Conservation (phyloP, 805 yeast species). For the Starmerella ratchasimensis region DNA sequence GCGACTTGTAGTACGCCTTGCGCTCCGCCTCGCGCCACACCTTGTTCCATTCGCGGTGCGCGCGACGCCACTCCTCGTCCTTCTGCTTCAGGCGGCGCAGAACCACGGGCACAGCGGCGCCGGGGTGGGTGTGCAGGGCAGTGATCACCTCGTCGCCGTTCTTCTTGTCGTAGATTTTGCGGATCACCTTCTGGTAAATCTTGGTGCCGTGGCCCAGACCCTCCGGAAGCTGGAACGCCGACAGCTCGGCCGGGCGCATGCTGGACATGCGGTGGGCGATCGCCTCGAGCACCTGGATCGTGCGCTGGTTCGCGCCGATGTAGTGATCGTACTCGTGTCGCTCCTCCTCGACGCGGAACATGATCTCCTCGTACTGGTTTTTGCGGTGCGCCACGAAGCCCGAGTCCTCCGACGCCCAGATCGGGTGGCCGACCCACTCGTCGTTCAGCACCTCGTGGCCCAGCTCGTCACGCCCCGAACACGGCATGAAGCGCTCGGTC, state of each 20-base stretch:
- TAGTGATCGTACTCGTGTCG: slow-evolving; percentile 93
- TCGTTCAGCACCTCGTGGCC: slow-evolving; percentile 98
- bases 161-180: slow-evolving; percentile 86
- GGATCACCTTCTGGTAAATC: slow-evolving; percentile 82
- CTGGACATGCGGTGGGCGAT: slow-evolving; percentile 86
- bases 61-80: slow-evolving; percentile 97
- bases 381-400: slow-evolving; percentile 98
- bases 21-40: slow-evolving; percentile 98
- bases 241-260: slow-evolving; percentile 84
- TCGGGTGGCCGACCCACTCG: slow-evolving; percentile 99
- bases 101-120: slow-evolving; percentile 87
- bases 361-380: slow-evolving; percentile 91
- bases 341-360: slow-evolving; percentile 92
- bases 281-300: slow-evolving; percentile 90
- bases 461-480: slow-evolving; percentile 96
- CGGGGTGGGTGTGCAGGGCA: slow-evolving; percentile 89
- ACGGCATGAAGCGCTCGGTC: slow-evolving; percentile 89
- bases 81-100: slow-evolving; percentile 87
- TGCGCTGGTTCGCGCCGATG: slow-evolving; percentile 87
- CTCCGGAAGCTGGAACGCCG: slow-evolving; percentile 71
- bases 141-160: slow-evolving; percentile 93
- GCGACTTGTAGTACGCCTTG: slow-evolving; percentile 79
- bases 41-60: slow-evolving; percentile 97
- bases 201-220: slow-evolving; percentile 92
- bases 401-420: slow-evolving; percentile 99